These are phyloP conservation scores for Dictyostelium intermedium DNA, from an alignment of 78 protist genomes.

Conservation along the genomic window DNA sequence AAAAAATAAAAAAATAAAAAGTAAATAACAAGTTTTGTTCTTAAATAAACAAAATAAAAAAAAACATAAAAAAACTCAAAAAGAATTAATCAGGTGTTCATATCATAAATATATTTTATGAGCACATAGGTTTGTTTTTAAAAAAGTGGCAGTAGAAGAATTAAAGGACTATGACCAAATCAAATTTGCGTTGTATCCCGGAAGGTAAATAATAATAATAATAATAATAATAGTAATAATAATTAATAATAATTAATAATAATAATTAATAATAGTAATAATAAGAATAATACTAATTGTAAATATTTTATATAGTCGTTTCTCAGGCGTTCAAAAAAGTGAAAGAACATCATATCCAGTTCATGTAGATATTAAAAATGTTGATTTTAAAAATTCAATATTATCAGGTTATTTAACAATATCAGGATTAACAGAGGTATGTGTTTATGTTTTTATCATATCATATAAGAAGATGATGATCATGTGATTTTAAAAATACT, in stretches of 20 bases:
- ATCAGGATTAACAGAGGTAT: conserved; percentile 62
- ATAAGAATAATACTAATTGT: not conserved
- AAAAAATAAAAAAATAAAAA: not conserved
- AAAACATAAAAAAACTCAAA: not conserved
- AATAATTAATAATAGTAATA: not conserved
- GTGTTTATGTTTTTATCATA: no score
- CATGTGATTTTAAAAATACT: no score
- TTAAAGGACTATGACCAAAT: conserved; percentile 8
- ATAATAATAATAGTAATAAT: not conserved
- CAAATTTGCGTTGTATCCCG: conserved; percentile 40
- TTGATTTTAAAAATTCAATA: conserved; percentile 60
- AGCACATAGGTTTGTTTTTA: not conserved
- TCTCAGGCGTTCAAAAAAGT: conserved; percentile 53
- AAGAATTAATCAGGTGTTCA: not conserved
- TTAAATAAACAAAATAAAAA: no score
- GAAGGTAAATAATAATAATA: not conserved
- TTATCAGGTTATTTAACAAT: conserved; percentile 63
- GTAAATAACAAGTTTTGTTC: no score
- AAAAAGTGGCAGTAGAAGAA: conserved; percentile 29
- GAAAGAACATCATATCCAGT: conserved; percentile 67
- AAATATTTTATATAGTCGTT: not conserved
- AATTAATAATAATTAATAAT: not conserved
- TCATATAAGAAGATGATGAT: no score
- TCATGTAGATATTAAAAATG: conserved; percentile 50
- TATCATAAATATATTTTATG: not conserved